Evolutionary conservation across 345 rosid species (phyloP), one percentile per base, ranked within the genome.

Genomic region (Clarkia xantiana): DNA sequence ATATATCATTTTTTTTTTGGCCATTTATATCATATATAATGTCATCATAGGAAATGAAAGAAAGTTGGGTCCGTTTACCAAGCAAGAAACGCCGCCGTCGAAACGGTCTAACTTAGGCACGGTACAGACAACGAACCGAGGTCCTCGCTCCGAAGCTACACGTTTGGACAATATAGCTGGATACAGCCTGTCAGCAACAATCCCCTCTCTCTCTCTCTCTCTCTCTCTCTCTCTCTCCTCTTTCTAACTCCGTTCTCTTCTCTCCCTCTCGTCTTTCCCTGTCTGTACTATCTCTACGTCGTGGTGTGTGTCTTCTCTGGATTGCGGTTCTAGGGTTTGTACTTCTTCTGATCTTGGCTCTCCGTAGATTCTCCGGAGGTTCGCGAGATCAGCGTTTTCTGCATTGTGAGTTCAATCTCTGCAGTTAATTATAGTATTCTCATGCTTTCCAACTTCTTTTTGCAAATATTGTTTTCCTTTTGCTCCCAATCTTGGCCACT

Each of bases 321-420:
- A 14, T 23, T 19, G 52, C 39, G 14, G 29, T 23, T 23, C 57
- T 48, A 48, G 51, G 39, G 51, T 48, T 48, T 23, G 14, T 14
- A 13, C 51, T 34, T 22, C 15, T 65, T 51, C 55, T 16, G 18
- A 34, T 43, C 54, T 60, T 67, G 81, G 10, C 49, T 63, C 36
- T 57, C 54, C 34, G 51, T 42, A 16, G 62, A 49, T 64, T 58
- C 61, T 42, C 42, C 57, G 15, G 36, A 4, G 13, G 41, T 39
- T 20, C 62, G 23, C 64, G 67, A 64, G 81, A 77, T 81, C 85
- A 67, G 62, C 77, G 59, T 60, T 65, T 70, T 55, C 58, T 46
- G 59, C 71, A 66, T 55, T 38, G 94, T 84, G 75, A 77, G 90
- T 71, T 72, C 42, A 29, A 29, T 29, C 36, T 29, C 36, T 22